Evolutionary conservation across 805 yeast species (phyloP).

Genomic region (Maudiozyma bulderi): DNA sequence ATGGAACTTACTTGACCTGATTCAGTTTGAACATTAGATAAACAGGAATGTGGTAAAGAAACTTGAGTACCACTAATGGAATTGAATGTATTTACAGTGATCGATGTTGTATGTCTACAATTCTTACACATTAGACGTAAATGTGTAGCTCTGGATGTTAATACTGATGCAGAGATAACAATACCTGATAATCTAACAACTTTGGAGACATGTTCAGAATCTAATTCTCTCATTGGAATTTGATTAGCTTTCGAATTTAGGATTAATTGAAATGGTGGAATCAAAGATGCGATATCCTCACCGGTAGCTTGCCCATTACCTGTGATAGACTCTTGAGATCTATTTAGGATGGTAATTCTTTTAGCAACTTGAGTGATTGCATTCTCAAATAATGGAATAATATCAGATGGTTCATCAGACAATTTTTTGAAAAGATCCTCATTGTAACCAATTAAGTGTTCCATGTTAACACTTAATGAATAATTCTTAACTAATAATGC

Average conservation of each 20-base stretch:
- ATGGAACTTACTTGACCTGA: constrained; percentile 6
- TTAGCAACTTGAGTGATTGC: constrained; percentile 83
- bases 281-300: constrained; percentile 4
- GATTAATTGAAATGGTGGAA: constrained; percentile 80
- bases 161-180: constrained; percentile 80
- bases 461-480: constrained; percentile 64
- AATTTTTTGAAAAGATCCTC: constrained; percentile 81
- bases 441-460: constrained; percentile 77
- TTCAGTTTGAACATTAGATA: constrained; percentile 16
- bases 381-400: constrained; percentile 75
- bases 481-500: constrained; percentile 71
- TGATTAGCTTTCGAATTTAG: constrained; percentile 63
- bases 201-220: constrained; percentile 79
- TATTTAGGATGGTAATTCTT: constrained; percentile 40
- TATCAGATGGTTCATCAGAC: constrained; percentile 77
- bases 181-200: constrained; percentile 90
- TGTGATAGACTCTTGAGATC: constrained; percentile 6
- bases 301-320: constrained; percentile 3
- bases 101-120: constrained; percentile 70
- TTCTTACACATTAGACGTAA: constrained; percentile 78
- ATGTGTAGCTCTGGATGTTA: constrained; percentile 76
- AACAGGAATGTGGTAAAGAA: constrained; percentile 27
- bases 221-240: constrained; percentile 69
- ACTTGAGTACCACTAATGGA: constrained; percentile 26
- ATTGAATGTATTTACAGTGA: constrained; percentile 33